Evolutionary conservation across 257 asterid genomes (phyloP).

Genomic region (Solanum chiquidenum): DNA sequence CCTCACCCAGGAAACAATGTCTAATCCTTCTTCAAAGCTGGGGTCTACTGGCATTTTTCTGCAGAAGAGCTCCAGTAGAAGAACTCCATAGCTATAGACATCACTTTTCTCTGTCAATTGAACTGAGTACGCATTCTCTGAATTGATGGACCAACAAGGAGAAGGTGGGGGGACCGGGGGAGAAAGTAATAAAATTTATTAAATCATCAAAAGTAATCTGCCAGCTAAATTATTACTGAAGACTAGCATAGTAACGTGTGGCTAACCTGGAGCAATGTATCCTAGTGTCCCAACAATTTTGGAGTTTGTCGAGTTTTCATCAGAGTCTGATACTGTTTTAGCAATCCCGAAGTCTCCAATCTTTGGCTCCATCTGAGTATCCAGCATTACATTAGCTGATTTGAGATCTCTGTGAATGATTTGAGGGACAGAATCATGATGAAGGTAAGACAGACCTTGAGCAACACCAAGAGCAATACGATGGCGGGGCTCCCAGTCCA

Average conservation of each 20-base stretch:
- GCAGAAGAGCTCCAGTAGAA: constrained; percentile 34
- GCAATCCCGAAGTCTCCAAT: constrained; percentile 46
- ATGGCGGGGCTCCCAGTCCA: constrained; percentile 31
- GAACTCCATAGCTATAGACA: constrained; percentile 34
- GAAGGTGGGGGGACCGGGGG: background rate
- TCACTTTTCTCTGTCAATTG: constrained; percentile 34
- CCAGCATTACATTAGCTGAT: constrained; percentile 39
- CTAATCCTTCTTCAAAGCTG: constrained; percentile 36
- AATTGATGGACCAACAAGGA: background rate
- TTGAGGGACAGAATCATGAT: constrained; percentile 45
- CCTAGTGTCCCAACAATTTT: constrained; percentile 37
- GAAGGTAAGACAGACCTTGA: constrained; percentile 42
- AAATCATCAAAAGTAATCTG: background rate
- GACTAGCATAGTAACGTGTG: background rate
- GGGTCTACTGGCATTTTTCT: constrained; percentile 41
- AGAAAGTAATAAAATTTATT: background rate
- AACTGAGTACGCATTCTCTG: constrained; percentile 40
- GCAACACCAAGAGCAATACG: constrained; percentile 44
- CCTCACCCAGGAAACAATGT: constrained; percentile 31
- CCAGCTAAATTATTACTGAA: background rate
- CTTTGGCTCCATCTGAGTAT: constrained; percentile 33
- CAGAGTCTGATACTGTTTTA: constrained; percentile 19
- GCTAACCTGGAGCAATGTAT: constrained; percentile 42
- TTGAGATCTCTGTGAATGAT: constrained; percentile 44
- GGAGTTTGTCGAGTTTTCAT: constrained; percentile 23